Evolutionary conservation across 139 green algal species (phyloP).

Genomic region (Chlorella ohadii): DNA sequence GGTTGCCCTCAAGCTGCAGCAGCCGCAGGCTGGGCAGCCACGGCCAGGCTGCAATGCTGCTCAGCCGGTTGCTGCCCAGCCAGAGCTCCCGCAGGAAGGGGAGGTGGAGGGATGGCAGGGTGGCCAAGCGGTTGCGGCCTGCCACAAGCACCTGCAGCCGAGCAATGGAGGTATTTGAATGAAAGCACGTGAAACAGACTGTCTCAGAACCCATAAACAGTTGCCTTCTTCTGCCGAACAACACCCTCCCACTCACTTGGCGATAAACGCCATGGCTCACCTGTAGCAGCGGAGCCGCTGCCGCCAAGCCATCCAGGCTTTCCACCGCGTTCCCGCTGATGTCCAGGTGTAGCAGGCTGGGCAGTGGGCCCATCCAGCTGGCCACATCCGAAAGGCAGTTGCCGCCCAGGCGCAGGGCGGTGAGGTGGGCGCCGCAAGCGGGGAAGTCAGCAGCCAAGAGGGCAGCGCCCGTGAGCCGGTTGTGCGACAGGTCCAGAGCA

Average conservation of each 20-base stretch:
- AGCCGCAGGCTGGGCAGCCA: constrained; percentile 36
- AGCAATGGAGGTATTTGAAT: too few species aligned
- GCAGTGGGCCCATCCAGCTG: not conserved
- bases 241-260: too few species aligned
- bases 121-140: not conserved
- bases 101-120: constrained; percentile 22
- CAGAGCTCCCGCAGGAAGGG: constrained; percentile 33
- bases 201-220: too few species aligned
- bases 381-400: constrained; percentile 1
- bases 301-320: constrained; percentile 13
- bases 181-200: not conserved
- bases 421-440: not conserved
- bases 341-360: constrained; percentile 23
- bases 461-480: not conserved
- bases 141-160: constrained; percentile 4
- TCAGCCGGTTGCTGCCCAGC: constrained; percentile 19
- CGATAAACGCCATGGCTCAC: too few species aligned
- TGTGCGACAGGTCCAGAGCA: constrained; percentile 9
- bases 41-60: not conserved
- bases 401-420: not conserved
- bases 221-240: too few species aligned
- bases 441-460: constrained; percentile 1
- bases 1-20: constrained; percentile 24
- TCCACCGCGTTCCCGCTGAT: not conserved
- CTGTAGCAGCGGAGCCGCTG: constrained; percentile 11